Conservation (phyloP, 1,284 basidiomycete species). For the Cutaneotrichosporon mucoides region DNA sequence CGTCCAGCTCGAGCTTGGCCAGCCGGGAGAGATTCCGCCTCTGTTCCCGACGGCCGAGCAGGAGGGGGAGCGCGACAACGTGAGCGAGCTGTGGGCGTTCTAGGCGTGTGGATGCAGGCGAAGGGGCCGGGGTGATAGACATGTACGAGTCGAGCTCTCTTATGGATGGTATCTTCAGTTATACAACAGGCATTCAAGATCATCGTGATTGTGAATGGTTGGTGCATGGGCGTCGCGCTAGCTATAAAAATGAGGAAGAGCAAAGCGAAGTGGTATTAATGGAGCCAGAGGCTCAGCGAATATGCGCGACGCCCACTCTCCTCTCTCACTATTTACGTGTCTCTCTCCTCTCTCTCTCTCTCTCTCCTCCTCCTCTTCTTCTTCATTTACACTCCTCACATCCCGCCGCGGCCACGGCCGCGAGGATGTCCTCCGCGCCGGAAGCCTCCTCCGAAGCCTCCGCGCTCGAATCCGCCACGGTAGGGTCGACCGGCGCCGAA, state of each 20-base stretch:
- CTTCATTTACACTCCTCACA: constrained; percentile 4
- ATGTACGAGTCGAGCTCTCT: neutral
- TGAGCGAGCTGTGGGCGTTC: constrained; percentile 16
- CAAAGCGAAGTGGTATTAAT: constrained; percentile 12
- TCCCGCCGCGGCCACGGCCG: constrained; percentile 15
- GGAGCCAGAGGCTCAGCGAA: neutral
- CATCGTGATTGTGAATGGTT: no score
- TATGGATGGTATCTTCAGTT: neutral
- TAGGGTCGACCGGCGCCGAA: no score
- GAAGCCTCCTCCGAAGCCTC: no score
- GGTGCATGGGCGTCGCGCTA: constrained; percentile 3
- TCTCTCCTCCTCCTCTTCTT: no score
- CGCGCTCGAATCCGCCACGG: no score
- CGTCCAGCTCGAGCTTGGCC: constrained; percentile 32
- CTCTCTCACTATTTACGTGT: neutral
- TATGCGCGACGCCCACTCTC: constrained; percentile 3
- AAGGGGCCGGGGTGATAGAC: neutral
- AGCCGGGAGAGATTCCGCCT: constrained; percentile 3
- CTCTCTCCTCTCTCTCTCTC: neutral
- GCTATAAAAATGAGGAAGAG: constrained; percentile 5
- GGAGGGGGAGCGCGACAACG: constrained; percentile 6
- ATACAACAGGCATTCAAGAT: no score
- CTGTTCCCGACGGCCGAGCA: constrained; percentile 7
- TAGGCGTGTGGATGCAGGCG: neutral
- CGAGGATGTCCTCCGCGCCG: constrained; percentile 13